A percentile compares a stretch with the other conserved stretches of the same genome.
These are phyloP conservation scores for Globisporangium lucens DNA, from an alignment of 352 stramenopile genomes.

Conservation along the genomic window DNA sequence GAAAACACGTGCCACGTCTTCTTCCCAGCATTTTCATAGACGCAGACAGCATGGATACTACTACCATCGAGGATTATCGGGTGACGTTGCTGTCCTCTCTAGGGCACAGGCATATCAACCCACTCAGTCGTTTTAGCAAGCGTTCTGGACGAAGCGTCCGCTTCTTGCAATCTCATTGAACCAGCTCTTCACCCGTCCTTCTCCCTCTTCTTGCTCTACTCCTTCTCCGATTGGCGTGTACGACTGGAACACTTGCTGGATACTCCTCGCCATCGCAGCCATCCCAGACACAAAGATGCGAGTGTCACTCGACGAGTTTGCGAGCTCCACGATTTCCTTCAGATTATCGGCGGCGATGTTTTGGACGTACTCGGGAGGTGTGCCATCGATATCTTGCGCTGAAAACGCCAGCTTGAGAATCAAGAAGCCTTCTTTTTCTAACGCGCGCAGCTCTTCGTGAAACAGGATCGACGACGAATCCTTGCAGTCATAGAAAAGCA, in stretches of 20 bases:
- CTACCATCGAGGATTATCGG: not conserved
- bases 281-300: conserved; percentile 16
- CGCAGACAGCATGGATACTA: not conserved
- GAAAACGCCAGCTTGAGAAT: conserved; percentile 29
- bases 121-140: conserved; percentile 5
- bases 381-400: not conserved
- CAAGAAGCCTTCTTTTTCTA: conserved; percentile 29
- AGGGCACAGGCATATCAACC: not conserved
- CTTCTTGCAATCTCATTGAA: conserved; percentile 9
- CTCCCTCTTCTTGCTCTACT: not conserved
- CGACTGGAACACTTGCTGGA: conserved; percentile 7
- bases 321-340: conserved; percentile 9
- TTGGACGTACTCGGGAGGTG: conserved; percentile 25
- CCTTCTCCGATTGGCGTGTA: not conserved
- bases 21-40: conserved; percentile 30
- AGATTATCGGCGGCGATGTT: conserved; percentile 21
- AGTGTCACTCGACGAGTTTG: not conserved
- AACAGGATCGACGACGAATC: conserved; percentile 34
- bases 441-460: conserved; percentile 26
- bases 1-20: conserved; percentile 71
- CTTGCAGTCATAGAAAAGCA: conserved; percentile 32
- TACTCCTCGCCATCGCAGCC: conserved; percentile 7
- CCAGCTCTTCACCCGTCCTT: not conserved
- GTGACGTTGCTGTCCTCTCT: not conserved
- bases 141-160: conserved; percentile 8